Percentiles rank a stretch among this genome's conserved stretches.
phyloP scores from a whole-genome alignment of 2,329 filamentous ascomycete species.

The Drechslerella coelobrocha region DNA sequence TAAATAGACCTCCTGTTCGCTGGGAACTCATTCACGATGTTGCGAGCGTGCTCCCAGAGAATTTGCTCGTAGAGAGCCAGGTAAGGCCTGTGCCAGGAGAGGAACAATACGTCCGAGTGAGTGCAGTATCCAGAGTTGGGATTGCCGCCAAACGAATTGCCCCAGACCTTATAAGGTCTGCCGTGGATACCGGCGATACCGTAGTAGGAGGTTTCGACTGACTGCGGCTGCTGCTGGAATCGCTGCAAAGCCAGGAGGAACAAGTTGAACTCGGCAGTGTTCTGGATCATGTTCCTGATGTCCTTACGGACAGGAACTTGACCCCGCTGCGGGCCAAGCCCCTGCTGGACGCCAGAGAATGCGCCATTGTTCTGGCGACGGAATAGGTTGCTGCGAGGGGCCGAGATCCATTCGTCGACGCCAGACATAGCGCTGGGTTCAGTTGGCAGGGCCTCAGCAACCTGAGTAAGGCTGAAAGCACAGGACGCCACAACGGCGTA shows the following conservation, averaged over 20 bases:
- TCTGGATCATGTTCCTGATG: conserved; percentile 41
- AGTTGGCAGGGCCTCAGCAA: conserved; percentile 29
- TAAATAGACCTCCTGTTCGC: conserved; percentile 63
- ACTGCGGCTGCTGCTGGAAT: conserved; percentile 73
- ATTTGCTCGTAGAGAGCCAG: conserved; percentile 64
- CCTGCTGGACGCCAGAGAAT: conserved; percentile 24
- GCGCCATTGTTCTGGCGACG: conserved; percentile 27
- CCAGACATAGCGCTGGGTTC: not conserved
- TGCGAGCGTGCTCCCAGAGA: conserved; percentile 58
- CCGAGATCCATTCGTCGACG: conserved; percentile 28
- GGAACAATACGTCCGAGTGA: conserved; percentile 63
- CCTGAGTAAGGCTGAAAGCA: conserved; percentile 35
- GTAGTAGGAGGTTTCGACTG: conserved; percentile 74
- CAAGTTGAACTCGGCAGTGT: conserved; percentile 62
- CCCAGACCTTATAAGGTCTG: conserved; percentile 37
- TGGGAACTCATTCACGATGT: conserved; percentile 59
- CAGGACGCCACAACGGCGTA: conserved; percentile 42
- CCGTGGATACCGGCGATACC: conserved; percentile 86
- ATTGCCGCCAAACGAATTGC: conserved; percentile 10
- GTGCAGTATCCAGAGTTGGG: conserved; percentile 37
- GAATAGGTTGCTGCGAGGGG: conserved; percentile 17
- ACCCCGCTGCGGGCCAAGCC: conserved; percentile 20
- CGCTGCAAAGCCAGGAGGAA: conserved; percentile 77
- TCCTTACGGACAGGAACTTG: conserved; percentile 42
- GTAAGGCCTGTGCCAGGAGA: conserved; percentile 84